A percentile compares a stretch with the other conserved stretches of the same genome.
phyloP scores from a whole-genome alignment of 345 rosid genomes.

The Sisymbrium irio region DNA sequence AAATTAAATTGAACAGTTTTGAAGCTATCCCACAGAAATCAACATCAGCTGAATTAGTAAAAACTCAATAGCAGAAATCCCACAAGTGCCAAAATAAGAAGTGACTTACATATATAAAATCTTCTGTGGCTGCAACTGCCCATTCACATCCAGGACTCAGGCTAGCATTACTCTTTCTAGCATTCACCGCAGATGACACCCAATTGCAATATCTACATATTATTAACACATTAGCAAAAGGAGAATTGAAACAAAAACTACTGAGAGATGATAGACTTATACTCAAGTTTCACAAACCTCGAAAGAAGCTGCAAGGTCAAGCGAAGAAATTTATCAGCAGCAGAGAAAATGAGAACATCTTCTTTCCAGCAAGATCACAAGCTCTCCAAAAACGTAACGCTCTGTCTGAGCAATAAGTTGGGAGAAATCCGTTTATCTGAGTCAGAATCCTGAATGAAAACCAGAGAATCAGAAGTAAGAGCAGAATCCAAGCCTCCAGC shows the following conservation, averaged over 20 bases:
- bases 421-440: no score
- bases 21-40: not conserved
- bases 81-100: slow-evolving; percentile 3
- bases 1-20: not conserved
- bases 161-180: slow-evolving; percentile 50
- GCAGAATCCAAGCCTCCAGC: no score
- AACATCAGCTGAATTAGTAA: slow-evolving; percentile 15
- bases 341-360: no score
- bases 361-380: no score
- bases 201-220: slow-evolving; percentile 67
- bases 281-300: no score
- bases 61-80: not conserved
- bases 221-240: not conserved
- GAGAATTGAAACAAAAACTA: not conserved
- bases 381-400: no score
- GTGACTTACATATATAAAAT: slow-evolving; percentile 72
- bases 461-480: no score
- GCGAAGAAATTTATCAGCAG: no score
- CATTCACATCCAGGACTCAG: slow-evolving; percentile 77
- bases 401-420: no score
- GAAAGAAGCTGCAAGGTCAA: no score
- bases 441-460: no score
- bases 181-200: slow-evolving; percentile 80
- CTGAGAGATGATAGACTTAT: no score
- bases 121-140: slow-evolving; percentile 78